Base-by-base conservation (phyloP, 495 filamentous ascomycete genomes). In the Daldinia caldariorum region DNA sequence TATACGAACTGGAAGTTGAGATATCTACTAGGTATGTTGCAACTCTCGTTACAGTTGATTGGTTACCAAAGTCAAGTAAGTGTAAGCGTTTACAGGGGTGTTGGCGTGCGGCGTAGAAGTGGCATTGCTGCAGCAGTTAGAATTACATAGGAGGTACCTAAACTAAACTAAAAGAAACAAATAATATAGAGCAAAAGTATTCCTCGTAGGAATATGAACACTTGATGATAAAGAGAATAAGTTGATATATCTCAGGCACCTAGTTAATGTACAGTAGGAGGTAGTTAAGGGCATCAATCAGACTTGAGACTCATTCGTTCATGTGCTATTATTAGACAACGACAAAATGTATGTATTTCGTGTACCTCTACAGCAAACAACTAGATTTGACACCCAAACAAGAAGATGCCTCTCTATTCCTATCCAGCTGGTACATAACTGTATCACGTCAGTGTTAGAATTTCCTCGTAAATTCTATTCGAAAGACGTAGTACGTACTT, bases 381-480 rank as follows among this genome's bases (percentile, higher is more conserved):
- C 43, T 9, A 22, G 43, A 6, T 35, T 35, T 35, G 5, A 35
- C 5, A 10, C 5, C 34, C 5, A 35, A 35, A 35, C 6, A 35
- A 6, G 34, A 35, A 35, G 5, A 26, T 26, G 26, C 26, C 26
- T 35, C 26, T 35, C 6, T 7, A 35, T 8, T 53, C 3, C 2
- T 53, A 26, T 1, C 26, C 13, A 32, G 12, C 10, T 20, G 3
- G 4, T 38, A 41, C 35, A 35, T 39, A 35, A 41, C 22, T 57
- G 35, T 57, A 57, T n/a, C 16, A 39, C 54, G 18, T 39, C 16
- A 18, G 18, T 13, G 18, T 6, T n/a, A 9, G 32, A 13, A 8
- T 22, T 41, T 29, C 29, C 35, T 57, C 54, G 54, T 57, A 57
- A 57, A 37, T 22, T 57, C 20, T n/a, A 57, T 57, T 57, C 26